Evolutionary conservation across 1,284 basidiomycete genomes (phyloP).

Genomic region (Ustilago vetiveriae): DNA sequence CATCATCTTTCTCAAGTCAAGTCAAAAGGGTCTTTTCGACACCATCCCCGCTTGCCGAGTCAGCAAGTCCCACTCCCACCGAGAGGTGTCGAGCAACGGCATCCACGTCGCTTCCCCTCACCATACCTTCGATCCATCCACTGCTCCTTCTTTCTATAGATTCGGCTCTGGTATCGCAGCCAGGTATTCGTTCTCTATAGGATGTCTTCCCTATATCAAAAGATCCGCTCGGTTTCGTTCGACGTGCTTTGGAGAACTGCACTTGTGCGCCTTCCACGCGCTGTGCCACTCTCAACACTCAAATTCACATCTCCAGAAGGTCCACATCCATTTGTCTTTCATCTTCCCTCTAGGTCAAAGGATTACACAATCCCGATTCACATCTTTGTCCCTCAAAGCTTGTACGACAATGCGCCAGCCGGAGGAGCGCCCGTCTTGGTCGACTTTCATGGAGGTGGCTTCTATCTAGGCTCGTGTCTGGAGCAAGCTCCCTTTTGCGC

Average conservation of each 20-base stretch:
- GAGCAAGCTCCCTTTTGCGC: constrained; percentile 57
- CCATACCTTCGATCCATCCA: background rate
- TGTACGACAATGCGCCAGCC: constrained; percentile 16
- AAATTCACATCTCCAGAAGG: constrained; percentile 49
- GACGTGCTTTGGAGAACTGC: constrained; percentile 46
- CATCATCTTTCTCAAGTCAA: background rate
- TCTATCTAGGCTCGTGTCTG: constrained; percentile 51
- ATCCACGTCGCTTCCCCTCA: too few species aligned
- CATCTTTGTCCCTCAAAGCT: constrained; percentile 41
- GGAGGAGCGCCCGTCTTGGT: constrained; percentile 40
- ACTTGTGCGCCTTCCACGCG: constrained; percentile 41
- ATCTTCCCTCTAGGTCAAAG: constrained; percentile 38
- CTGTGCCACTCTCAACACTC: constrained; percentile 36
- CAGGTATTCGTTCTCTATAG: background rate
- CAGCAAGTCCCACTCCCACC: background rate
- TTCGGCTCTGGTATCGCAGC: background rate
- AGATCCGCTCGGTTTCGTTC: constrained; percentile 39
- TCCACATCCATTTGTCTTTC: constrained; percentile 45
- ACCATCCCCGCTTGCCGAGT: background rate
- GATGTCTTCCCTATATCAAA: constrained; percentile 39
- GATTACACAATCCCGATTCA: constrained; percentile 49
- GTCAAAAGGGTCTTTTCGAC: background rate
- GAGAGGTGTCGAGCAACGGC: background rate
- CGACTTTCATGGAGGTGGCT: constrained; percentile 60
- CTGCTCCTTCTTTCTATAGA: background rate